Conservation (phyloP, 257 asterid genomes). For the Oldenlandia corymbosa region DNA sequence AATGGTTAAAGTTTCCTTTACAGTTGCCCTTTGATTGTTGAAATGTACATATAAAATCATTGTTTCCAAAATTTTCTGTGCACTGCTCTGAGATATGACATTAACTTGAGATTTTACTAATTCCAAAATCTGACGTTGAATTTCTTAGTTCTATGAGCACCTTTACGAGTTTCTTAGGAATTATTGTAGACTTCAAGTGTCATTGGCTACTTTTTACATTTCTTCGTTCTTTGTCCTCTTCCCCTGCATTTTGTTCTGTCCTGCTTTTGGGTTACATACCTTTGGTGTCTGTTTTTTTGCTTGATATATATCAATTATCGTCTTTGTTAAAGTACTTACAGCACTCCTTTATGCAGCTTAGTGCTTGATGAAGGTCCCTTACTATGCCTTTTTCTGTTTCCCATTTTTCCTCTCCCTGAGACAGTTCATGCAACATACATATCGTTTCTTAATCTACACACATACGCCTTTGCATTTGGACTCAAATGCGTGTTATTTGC, state of each 20-base stretch:
- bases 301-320: too few species aligned
- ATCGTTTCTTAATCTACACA: neutral
- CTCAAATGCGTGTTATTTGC: too few species aligned
- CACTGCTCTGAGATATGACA: neutral
- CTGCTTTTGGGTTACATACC: neutral
- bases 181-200: too few species aligned
- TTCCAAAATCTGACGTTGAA: too few species aligned
- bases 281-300: neutral
- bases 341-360: neutral
- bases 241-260: neutral
- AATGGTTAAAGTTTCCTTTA: neutral
- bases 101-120: too few species aligned
- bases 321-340: too few species aligned
- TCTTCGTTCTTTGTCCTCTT: neutral
- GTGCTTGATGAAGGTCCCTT: neutral
- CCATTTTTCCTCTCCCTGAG: neutral
- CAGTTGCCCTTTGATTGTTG: neutral
- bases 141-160: too few species aligned
- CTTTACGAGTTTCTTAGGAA: too few species aligned
- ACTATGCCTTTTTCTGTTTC: too few species aligned
- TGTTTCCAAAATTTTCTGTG: neutral
- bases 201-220: too few species aligned
- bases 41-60: neutral
- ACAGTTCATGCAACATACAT: neutral
- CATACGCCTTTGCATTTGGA: too few species aligned